Evolutionary conservation across 2,329 filamentous ascomycete species (phyloP).

Genomic region (Cordyceps militaris): DNA sequence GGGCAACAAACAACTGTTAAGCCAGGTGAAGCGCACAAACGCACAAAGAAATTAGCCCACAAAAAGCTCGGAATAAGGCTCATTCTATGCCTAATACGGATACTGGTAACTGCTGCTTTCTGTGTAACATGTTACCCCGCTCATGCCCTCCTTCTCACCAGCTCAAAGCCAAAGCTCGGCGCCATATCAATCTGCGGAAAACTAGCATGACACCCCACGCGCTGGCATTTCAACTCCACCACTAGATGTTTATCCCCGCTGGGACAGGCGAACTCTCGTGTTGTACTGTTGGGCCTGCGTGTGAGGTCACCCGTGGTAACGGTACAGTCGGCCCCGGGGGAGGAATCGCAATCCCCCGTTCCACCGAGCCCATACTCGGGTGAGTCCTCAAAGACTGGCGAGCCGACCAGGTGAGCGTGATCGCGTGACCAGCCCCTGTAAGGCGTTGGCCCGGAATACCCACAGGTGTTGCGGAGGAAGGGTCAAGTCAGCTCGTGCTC

Average conservation of each 20-base stretch:
- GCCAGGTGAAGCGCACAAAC: too few relatives aligned
- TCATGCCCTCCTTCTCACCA: background rate
- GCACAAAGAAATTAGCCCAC: too few relatives aligned
- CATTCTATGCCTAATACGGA: too few relatives aligned
- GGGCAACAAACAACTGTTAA: background rate
- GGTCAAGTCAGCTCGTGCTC: background rate
- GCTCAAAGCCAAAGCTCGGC: slow-evolving; percentile 11
- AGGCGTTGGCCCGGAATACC: slow-evolving; percentile 2
- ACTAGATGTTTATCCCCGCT: background rate
- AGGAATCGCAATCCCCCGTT: slow-evolving; percentile 1
- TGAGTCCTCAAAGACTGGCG: slow-evolving; percentile 6
- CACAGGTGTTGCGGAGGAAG: background rate
- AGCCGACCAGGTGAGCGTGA: background rate
- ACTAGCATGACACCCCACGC: slow-evolving; percentile 9
- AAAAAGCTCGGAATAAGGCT: too few relatives aligned
- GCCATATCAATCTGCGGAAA: slow-evolving; percentile 9
- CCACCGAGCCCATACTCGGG: background rate
- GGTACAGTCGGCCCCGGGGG: background rate
- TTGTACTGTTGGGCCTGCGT: background rate
- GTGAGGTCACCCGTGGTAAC: background rate
- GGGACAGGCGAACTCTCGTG: background rate
- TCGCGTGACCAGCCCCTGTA: slow-evolving; percentile 12
- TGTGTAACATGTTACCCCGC: too few relatives aligned
- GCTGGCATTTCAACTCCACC: slow-evolving; percentile 10
- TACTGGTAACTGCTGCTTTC: too few relatives aligned